Evolutionary conservation across 225 moss, liverwort and hornwort genomes (phyloP).

Genomic region (Sphagnum tenellum): DNA sequence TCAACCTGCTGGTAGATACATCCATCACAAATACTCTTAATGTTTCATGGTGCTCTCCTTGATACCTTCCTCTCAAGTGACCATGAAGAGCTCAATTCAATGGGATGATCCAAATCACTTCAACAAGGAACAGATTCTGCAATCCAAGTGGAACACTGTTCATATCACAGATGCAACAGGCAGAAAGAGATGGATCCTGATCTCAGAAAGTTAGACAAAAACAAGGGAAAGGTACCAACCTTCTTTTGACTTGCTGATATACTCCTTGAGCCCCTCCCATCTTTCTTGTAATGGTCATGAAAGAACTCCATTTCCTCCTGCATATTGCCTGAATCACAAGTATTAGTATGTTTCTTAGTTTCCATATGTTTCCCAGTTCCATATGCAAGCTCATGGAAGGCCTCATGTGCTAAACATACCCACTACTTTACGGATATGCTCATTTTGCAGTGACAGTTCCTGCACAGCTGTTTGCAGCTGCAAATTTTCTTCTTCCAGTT

Average conservation of each 20-base stretch:
- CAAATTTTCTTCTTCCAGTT: constrained; percentile 38
- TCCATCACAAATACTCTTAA: not conserved
- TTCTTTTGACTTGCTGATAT: constrained; percentile 9
- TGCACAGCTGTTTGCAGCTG: constrained; percentile 37
- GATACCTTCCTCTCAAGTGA: too few relatives aligned
- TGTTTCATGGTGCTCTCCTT: too few relatives aligned
- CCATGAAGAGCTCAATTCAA: not conserved
- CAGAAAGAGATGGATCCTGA: too few relatives aligned
- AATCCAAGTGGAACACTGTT: not conserved
- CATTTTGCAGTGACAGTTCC: constrained; percentile 43
- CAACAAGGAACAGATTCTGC: not conserved
- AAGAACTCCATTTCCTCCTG: constrained; percentile 57
- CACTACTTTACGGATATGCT: constrained; percentile 38
- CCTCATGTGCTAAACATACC: constrained; percentile 20
- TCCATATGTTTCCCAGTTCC: too few relatives aligned
- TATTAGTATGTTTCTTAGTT: too few relatives aligned
- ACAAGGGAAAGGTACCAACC: constrained; percentile 18
- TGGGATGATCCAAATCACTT: not conserved
- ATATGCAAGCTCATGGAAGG: too few relatives aligned
- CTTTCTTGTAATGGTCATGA: constrained; percentile 26
- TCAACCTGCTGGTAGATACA: constrained; percentile 15
- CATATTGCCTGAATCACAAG: constrained; percentile 34
- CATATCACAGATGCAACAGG: not conserved
- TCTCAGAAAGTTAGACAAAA: constrained; percentile 10
- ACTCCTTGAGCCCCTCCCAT: constrained; percentile 12